Evolutionary conservation across 108 stramenopile genomes (phyloP).

Genomic region (Cyclotella baltica): DNA sequence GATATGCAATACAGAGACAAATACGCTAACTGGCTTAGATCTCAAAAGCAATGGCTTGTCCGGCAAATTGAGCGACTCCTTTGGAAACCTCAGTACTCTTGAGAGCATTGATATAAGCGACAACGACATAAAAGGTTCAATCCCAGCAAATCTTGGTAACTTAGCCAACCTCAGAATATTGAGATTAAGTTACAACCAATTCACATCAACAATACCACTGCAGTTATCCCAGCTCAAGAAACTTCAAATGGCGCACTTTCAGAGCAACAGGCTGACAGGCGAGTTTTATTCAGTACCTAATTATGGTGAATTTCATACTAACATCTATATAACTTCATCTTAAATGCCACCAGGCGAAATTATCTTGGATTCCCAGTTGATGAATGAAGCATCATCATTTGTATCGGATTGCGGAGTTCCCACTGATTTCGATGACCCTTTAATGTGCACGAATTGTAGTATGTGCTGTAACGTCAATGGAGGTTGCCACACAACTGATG

Average conservation of each 20-base stretch:
- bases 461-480: constrained; percentile 43
- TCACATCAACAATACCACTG: constrained; percentile 41
- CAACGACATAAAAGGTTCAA: constrained; percentile 57
- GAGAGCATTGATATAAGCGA: constrained; percentile 57
- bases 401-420: constrained; percentile 48
- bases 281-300: no score
- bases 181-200: constrained; percentile 57
- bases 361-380: not conserved
- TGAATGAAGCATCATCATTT: constrained; percentile 2
- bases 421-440: constrained; percentile 21
- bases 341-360: constrained; percentile 7
- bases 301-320: no score
- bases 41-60: constrained; percentile 35
- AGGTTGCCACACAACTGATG: not conserved
- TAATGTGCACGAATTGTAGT: constrained; percentile 23
- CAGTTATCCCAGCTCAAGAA: not conserved
- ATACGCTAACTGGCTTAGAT: constrained; percentile 1
- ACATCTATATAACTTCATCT: no score
- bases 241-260: constrained; percentile 30
- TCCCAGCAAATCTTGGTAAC: constrained; percentile 63
- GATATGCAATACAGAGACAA: constrained; percentile 9
- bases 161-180: constrained; percentile 55
- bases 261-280: constrained; percentile 32
- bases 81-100: constrained; percentile 56
- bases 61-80: constrained; percentile 56